Percentiles rank a stretch among this genome's conserved stretches.
Evolutionary conservation across 768 basidiomycete genomes (phyloP).

Genomic region (Amanita rimosa): DNA sequence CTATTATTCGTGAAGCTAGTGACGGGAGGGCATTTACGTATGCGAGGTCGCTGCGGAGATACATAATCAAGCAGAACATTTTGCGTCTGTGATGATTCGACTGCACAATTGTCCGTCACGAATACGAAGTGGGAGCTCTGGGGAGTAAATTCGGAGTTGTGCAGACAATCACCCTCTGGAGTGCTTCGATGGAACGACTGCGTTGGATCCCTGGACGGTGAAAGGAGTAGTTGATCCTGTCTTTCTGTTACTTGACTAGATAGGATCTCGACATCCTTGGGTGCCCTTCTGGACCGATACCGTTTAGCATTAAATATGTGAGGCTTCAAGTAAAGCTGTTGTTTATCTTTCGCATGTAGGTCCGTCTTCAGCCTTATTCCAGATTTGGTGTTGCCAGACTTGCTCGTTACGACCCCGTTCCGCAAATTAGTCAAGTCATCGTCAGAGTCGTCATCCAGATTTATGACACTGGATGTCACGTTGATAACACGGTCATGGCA

Average conservation of each 20-base stretch:
- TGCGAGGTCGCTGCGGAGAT: slow-evolving; percentile 4
- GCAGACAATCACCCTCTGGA: neutral
- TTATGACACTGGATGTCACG: slow-evolving; percentile 3
- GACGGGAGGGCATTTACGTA: neutral
- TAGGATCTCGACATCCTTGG: neutral
- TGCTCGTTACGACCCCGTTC: neutral
- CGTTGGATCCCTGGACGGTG: neutral
- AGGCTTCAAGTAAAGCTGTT: neutral
- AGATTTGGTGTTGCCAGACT: neutral
- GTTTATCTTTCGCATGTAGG: neutral
- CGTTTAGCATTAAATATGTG: neutral
- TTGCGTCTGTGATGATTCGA: slow-evolving; percentile 9
- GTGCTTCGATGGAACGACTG: neutral
- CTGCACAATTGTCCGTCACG: neutral
- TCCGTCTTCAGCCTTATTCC: neutral
- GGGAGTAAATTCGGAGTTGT: neutral
- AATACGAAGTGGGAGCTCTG: neutral
- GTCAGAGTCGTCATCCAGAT: slow-evolving; percentile 1
- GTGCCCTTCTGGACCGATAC: neutral
- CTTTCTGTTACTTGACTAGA: slow-evolving; percentile 5
- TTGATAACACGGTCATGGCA: neutral
- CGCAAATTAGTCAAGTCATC: neutral
- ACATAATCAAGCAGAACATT: slow-evolving; percentile 1
- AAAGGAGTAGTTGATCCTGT: neutral
- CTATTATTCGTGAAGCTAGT: neutral